Percentiles rank a stretch among this genome's conserved stretches.
Conservation (phyloP, 2,329 filamentous ascomycete species). For the Chaetomium olivaceum region DNA sequence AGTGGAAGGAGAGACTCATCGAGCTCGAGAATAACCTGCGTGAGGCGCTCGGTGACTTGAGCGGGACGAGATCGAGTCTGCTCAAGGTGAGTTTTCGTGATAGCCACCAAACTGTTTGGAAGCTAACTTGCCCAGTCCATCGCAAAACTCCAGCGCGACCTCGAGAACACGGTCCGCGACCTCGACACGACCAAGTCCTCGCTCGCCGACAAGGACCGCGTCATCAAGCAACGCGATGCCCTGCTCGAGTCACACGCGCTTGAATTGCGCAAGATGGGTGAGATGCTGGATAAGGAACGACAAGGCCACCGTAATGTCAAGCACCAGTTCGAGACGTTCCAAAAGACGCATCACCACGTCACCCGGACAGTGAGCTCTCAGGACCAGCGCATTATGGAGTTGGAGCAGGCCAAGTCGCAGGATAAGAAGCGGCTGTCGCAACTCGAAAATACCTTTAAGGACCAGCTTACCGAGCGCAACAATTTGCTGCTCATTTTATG, state of each 20-base stretch:
- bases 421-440: slow-evolving; percentile 75
- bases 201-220: slow-evolving; percentile 83
- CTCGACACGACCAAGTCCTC: slow-evolving; percentile 76
- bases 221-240: slow-evolving; percentile 85
- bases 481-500: slow-evolving; percentile 84
- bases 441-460: slow-evolving; percentile 78
- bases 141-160: slow-evolving; percentile 81
- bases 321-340: slow-evolving; percentile 81
- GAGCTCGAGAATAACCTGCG: slow-evolving; percentile 88
- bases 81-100: slow-evolving; percentile 61
- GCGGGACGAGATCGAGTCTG: slow-evolving; percentile 80
- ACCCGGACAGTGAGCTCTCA: slow-evolving; percentile 83
- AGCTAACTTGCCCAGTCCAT: slow-evolving; percentile 60
- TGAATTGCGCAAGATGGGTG: slow-evolving; percentile 79
- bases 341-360: slow-evolving; percentile 84
- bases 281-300: slow-evolving; percentile 89
- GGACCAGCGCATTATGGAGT: slow-evolving; percentile 79
- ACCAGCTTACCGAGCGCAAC: slow-evolving; percentile 88
- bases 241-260: slow-evolving; percentile 86
- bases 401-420: slow-evolving; percentile 75
- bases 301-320: slow-evolving; percentile 82
- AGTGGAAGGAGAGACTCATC: slow-evolving; percentile 87
- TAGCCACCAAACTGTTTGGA: background rate
- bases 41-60: slow-evolving; percentile 82
- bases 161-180: slow-evolving; percentile 80